Percentiles rank a stretch among this genome's conserved stretches.
These are phyloP conservation scores for Fusarium luffae DNA, from an alignment of 2,329 filamentous ascomycete species.

Conservation along the genomic window DNA sequence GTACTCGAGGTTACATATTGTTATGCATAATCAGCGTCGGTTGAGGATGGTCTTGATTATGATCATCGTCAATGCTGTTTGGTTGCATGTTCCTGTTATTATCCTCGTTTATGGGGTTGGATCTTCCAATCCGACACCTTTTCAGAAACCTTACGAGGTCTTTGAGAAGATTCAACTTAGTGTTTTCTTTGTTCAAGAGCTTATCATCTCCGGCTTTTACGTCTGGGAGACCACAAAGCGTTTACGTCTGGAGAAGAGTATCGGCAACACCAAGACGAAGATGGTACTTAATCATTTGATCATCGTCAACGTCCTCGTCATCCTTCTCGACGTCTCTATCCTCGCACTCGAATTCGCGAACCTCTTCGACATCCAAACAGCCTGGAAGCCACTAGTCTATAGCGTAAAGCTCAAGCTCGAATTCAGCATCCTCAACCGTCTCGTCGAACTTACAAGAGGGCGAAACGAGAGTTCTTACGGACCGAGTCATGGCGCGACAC, in stretches of 20 bases:
- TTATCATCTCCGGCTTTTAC: constrained; percentile 64
- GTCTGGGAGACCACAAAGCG: constrained; percentile 63
- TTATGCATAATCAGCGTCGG: constrained; percentile 61
- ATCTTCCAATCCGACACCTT: constrained; percentile 41
- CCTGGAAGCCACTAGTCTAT: constrained; percentile 46
- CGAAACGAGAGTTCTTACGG: constrained; percentile 38
- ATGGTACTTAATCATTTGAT: constrained; percentile 52
- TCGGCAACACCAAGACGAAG: constrained; percentile 29
- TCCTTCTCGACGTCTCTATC: constrained; percentile 52
- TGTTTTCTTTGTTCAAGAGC: constrained; percentile 66
- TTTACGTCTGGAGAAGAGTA: constrained; percentile 54
- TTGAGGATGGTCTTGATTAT: constrained; percentile 64
- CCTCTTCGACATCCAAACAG: constrained; percentile 42
- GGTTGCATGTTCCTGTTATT: constrained; percentile 65
- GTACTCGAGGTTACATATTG: constrained; percentile 70
- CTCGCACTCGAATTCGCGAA: constrained; percentile 55
- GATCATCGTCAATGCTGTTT: constrained; percentile 65
- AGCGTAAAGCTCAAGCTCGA: constrained; percentile 54
- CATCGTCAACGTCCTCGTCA: constrained; percentile 56
- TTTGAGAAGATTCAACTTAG: constrained; percentile 66
- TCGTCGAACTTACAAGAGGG: constrained; percentile 44
- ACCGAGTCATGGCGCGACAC: constrained; percentile 21
- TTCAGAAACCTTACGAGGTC: constrained; percentile 52
- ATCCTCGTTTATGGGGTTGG: constrained; percentile 66
- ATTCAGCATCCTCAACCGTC: constrained; percentile 51